These are phyloP conservation scores for Cryptomeria japonica DNA, from an alignment of 75 land plant genomes.

Conservation along the genomic window DNA sequence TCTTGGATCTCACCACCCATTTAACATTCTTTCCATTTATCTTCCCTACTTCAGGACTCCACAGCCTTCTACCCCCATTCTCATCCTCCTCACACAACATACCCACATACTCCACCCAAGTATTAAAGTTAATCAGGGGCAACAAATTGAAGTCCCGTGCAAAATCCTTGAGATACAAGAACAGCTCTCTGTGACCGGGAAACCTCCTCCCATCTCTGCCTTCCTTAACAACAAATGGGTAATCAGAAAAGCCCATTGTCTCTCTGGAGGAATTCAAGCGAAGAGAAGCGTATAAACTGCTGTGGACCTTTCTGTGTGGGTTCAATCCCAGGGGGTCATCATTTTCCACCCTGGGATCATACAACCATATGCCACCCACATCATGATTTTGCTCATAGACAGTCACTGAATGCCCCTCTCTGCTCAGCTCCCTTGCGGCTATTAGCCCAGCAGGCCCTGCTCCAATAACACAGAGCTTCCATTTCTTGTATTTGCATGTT, in stretches of 20 bases:
- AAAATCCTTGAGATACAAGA: conserved; percentile 50
- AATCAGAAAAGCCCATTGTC: conserved; percentile 64
- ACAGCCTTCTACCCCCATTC: not conserved
- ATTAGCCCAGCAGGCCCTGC: conserved; percentile 70
- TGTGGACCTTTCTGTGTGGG: conserved; percentile 29
- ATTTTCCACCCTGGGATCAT: conserved; percentile 26
- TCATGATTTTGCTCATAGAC: conserved; percentile 23
- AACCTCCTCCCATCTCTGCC: conserved; percentile 64
- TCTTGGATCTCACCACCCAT: conserved; percentile 46
- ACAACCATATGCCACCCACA: conserved; percentile 71
- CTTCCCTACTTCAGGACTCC: conserved; percentile 9
- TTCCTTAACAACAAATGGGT: conserved; percentile 49
- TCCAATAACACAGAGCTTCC: conserved; percentile 58
- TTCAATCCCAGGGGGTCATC: conserved; percentile 31
- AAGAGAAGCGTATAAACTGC: conserved; percentile 58
- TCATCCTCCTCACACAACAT: conserved; percentile 17
- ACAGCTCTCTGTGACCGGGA: conserved; percentile 58
- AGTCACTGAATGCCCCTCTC: conserved; percentile 30
- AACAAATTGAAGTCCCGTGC: conserved; percentile 46
- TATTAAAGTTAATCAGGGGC: conserved; percentile 36
- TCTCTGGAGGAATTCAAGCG: conserved; percentile 53
- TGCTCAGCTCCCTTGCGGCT: conserved; percentile 57
- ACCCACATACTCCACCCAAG: conserved; percentile 46
- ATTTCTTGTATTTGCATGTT: conserved; percentile 12
- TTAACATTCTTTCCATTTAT: conserved; percentile 17